A percentile compares a stretch with the other conserved stretches of the same genome.
phyloP scores from a whole-genome alignment of 495 filamentous ascomycete genomes.

The Alectoria sarmentosa region DNA sequence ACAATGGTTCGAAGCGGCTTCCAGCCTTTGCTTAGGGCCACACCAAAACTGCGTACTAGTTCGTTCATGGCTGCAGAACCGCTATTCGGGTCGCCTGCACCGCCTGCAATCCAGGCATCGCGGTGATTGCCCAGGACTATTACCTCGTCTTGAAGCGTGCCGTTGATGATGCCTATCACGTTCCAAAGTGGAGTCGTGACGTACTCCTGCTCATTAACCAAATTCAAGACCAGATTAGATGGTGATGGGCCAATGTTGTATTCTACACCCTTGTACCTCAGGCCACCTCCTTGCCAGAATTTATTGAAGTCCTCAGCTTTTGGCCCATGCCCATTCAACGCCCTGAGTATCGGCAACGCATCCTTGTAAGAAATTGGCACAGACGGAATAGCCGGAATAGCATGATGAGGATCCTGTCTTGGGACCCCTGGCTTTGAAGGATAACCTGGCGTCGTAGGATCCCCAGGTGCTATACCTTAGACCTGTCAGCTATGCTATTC shows the following conservation, averaged over 20 bases:
- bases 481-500: conserved; percentile 12
- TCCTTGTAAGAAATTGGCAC: conserved; percentile 86
- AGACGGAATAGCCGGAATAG: conserved; percentile 82
- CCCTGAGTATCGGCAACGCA: conserved; percentile 75
- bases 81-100: conserved; percentile 76
- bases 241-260: conserved; percentile 92
- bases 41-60: conserved; percentile 73
- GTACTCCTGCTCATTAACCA: conserved; percentile 85
- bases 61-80: conserved; percentile 89
- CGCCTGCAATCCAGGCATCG: conserved; percentile 89
- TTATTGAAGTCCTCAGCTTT: conserved; percentile 68
- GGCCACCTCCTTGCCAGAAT: conserved; percentile 64
- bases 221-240: conserved; percentile 63
- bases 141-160: conserved; percentile 78
- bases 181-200: conserved; percentile 88
- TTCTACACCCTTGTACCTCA: conserved; percentile 74
- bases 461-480: conserved; percentile 55
- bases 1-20: conserved; percentile 76
- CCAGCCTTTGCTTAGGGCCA: conserved; percentile 71
- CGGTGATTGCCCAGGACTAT: conserved; percentile 92
- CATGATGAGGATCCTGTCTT: conserved; percentile 58
- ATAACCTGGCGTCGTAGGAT: conserved; percentile 86
- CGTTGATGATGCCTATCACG: conserved; percentile 90
- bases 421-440: conserved; percentile 85
- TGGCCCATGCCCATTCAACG: conserved; percentile 82